Conservation (phyloP, 257 asterid species). For the Ballota nigra region DNA sequence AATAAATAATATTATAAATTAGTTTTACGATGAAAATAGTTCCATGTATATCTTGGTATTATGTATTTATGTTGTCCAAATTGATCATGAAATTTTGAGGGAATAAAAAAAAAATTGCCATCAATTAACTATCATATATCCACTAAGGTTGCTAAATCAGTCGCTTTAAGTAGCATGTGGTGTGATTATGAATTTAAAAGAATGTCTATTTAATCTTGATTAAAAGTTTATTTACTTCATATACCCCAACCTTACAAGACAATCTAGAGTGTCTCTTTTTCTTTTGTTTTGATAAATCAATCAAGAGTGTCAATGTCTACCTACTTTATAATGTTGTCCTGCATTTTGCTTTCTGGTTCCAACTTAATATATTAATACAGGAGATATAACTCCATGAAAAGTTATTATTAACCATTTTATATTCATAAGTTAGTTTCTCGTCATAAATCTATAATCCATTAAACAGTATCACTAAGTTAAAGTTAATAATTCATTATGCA, state of each 20-base stretch:
- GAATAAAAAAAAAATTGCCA: too few relatives aligned
- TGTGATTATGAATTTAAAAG: constrained; percentile 10
- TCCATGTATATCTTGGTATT: too few relatives aligned
- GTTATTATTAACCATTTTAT: not conserved
- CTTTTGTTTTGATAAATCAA: constrained; percentile 1
- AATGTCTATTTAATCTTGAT: not conserved
- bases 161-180: constrained; percentile 4
- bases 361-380: not conserved
- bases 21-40: too few relatives aligned
- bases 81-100: too few relatives aligned
- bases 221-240: not conserved
- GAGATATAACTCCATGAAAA: not conserved
- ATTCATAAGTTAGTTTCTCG: not conserved
- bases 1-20: too few relatives aligned
- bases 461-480: too few relatives aligned
- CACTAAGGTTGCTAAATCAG: not conserved
- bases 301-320: not conserved
- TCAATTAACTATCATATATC: too few relatives aligned
- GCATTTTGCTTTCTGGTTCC: not conserved
- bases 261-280: constrained; percentile 11
- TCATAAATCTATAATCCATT: too few relatives aligned
- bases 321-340: not conserved
- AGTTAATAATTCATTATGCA: too few relatives aligned
- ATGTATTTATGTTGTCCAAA: too few relatives aligned
- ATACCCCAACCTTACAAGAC: not conserved